These are phyloP conservation scores for Agmasoma carcini DNA, from an alignment of 371 early-diverging fungal species.

Conservation along the genomic window DNA sequence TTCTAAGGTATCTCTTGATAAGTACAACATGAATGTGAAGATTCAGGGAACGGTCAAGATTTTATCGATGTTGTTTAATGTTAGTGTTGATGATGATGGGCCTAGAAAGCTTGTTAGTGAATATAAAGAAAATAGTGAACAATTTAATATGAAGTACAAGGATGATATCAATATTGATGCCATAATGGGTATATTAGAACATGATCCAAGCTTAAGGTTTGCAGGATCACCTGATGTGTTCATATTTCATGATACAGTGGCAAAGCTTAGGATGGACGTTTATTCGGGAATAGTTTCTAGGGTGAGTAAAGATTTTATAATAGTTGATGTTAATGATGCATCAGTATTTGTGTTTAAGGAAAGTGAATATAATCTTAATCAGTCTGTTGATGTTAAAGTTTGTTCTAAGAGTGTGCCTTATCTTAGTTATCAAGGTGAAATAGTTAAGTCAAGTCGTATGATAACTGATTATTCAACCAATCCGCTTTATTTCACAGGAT, in stretches of 20 bases:
- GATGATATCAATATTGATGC: not conserved
- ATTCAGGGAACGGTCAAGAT: conserved; percentile 4
- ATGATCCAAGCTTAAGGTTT: conserved; percentile 9
- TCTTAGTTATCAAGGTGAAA: conserved; percentile 23
- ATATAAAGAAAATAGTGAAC: not conserved
- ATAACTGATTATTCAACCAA: conserved; percentile 9
- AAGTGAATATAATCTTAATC: conserved; percentile 21
- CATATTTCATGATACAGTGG: conserved; percentile 32
- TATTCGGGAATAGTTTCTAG: conserved; percentile 25
- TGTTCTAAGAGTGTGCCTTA: conserved; percentile 1
- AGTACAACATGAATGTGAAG: conserved; percentile 2
- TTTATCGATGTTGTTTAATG: not conserved
- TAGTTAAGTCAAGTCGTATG: not conserved
- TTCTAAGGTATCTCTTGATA: conserved; percentile 2
- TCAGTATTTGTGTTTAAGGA: conserved; percentile 19
- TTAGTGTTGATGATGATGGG: not conserved
- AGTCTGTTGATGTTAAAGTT: conserved; percentile 32
- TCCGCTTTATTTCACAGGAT: conserved; percentile 22
- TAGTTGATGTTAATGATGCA: conserved; percentile 10
- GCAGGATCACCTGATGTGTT: conserved; percentile 26
- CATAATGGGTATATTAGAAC: not conserved
- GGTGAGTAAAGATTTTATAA: conserved; percentile 14
- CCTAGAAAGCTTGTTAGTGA: not conserved
- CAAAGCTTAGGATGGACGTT: not conserved
- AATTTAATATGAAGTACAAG: not conserved